These are phyloP conservation scores for Kurtzmaniella quercitrusa DNA, from an alignment of 1,139 yeast genomes.

Conservation along the genomic window DNA sequence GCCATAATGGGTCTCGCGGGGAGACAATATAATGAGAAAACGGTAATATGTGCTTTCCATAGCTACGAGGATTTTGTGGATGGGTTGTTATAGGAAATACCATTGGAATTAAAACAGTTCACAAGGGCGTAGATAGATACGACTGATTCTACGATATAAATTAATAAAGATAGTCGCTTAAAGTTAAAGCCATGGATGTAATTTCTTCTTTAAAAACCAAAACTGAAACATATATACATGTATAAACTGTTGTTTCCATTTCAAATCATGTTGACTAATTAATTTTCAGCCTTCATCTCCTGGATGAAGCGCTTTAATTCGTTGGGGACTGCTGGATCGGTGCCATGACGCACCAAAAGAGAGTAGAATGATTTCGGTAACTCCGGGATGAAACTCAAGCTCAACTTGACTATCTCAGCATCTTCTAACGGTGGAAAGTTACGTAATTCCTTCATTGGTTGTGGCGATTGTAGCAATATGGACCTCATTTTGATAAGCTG, in stretches of 20 bases:
- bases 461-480: conserved; percentile 50
- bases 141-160: neutral
- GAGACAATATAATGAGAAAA: conserved; percentile 62
- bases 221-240: no score
- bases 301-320: conserved; percentile 26
- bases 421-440: conserved; percentile 73
- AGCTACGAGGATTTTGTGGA: conserved; percentile 53
- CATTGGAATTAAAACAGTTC: no score
- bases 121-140: neutral
- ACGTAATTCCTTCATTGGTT: conserved; percentile 73
- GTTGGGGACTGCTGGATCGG: conserved; percentile 48
- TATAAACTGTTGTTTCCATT: no score
- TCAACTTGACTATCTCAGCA: conserved; percentile 70
- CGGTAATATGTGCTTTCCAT: conserved; percentile 62
- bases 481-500: conserved; percentile 71
- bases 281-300: neutral
- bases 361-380: conserved; percentile 68
- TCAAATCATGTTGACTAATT: no score
- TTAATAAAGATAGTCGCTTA: no score
- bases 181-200: no score
- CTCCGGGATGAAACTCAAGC: conserved; percentile 76
- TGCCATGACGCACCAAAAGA: conserved; percentile 67
- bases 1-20: conserved; percentile 71
- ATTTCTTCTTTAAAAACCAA: no score
- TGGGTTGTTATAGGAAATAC: conserved; percentile 18